These are phyloP conservation scores for Nakazawaea sp. DNA, from an alignment of 805 yeast species.

Conservation along the genomic window DNA sequence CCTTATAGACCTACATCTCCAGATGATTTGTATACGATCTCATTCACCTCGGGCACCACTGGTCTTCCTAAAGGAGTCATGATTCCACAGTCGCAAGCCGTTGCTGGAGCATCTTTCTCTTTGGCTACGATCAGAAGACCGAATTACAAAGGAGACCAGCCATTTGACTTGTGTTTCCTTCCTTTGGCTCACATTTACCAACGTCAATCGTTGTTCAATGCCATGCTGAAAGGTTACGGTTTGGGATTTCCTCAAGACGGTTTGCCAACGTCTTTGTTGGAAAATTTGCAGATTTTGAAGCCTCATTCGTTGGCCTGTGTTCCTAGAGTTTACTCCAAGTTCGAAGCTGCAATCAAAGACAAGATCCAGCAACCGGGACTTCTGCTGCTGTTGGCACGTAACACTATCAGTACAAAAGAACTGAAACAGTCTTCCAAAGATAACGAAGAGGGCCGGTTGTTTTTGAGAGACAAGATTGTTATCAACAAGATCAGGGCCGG, in stretches of 20 bases:
- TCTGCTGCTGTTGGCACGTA: conserved; percentile 12
- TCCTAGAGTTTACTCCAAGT: conserved; percentile 56
- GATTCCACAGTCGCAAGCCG: conserved; percentile 41
- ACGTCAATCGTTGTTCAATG: conserved; percentile 22
- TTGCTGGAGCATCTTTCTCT: conserved; percentile 35
- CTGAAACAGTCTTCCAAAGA: conserved; percentile 12
- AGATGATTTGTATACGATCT: conserved; percentile 50
- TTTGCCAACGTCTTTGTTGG: conserved; percentile 41
- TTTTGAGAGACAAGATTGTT: conserved; percentile 29
- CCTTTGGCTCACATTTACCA: conserved; percentile 59
- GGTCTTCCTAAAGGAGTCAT: conserved; percentile 72
- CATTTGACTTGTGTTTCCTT: conserved; percentile 33
- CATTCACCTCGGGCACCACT: conserved; percentile 73
- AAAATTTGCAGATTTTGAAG: conserved; percentile 46
- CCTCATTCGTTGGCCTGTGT: conserved; percentile 53
- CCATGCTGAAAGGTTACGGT: conserved; percentile 7
- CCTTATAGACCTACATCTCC: conserved; percentile 39
- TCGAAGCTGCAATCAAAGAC: conserved; percentile 55
- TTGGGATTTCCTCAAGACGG: conserved; percentile 49
- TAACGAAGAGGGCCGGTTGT: conserved; percentile 22
- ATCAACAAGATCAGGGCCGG: conserved; percentile 32
- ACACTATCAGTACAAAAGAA: conserved; percentile 5
- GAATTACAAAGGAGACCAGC: conserved; percentile 23
- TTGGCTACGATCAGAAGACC: conserved; percentile 11
- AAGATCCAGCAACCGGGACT: conserved; percentile 28